Base-by-base conservation (phyloP, 768 basidiomycete species). In the Amanita brunnescens region DNA sequence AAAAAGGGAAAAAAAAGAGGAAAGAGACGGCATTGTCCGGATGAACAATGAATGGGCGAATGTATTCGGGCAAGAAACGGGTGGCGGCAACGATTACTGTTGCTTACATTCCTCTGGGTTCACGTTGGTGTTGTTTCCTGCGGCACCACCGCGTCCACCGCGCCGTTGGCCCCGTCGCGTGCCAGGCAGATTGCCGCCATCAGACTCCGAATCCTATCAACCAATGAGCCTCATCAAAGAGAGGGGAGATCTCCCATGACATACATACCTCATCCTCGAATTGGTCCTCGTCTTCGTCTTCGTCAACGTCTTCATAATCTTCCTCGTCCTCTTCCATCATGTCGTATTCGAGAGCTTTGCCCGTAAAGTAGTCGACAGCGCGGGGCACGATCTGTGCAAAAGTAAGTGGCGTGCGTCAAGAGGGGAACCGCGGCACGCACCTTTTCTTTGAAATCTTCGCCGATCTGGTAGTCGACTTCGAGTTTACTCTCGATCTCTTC, bases 391-490 rank as follows among this genome's bases (percentile, higher is more conserved):
- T 78, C 91, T 95, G 57, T 2, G 45, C 5, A 8, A 20, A 39
- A 21, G 7, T 20, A 33, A 30, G 39, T 33, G 7, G 12, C 2
- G 30, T 32, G 18, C 3, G 21, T 42, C 5, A 37, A 14, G 42
- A 2, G 14, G 14, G n/a, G 8, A 9, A 32, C 14, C 1, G 21
- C 1, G 29, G 41, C n/a, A 64, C 70, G 5, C 47, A 88, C 90
- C 77, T 93, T 90, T 66, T 97, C 95, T 71, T 97, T 97, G 60
- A 98, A 73, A 70, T 98, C 94, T 73, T 97, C 95, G 39, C 95
- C 94, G 59, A 99, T 86, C 73, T 97, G 94, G 65, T 97, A 97
- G 68, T 99, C 95, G 55, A 92, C 75, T 75, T 97, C 95, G 47
- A 99, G 78, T 64, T 89, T 88, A 66, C 87, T 88, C 66, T 97